A percentile compares a stretch with the other conserved stretches of the same genome.
Conservation (phyloP, 345 rosid species). For the Orychophragmus violaceus region DNA sequence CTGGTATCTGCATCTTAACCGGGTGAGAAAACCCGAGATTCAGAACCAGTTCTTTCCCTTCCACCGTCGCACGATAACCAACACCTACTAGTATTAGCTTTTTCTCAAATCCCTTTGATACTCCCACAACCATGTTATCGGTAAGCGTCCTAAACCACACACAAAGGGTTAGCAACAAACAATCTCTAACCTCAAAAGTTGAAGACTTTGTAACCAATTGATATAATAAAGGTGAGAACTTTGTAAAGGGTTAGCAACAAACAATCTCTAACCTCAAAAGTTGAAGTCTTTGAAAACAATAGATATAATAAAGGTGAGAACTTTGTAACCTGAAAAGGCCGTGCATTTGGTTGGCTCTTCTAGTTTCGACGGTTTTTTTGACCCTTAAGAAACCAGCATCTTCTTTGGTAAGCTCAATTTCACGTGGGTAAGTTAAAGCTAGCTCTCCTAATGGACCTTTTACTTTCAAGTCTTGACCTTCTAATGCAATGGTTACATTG, state of each 20-base stretch:
- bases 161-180: not conserved
- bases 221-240: not conserved
- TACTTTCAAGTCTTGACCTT: constrained; percentile 63
- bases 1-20: constrained; percentile 78
- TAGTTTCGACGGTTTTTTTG: constrained; percentile 61
- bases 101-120: constrained; percentile 96
- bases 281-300: not conserved
- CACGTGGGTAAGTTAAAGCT: constrained; percentile 65
- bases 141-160: constrained; percentile 69
- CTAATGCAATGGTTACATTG: constrained; percentile 63
- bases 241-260: not conserved
- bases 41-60: constrained; percentile 74
- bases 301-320: not conserved
- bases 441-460: constrained; percentile 94
- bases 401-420: constrained; percentile 59
- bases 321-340: constrained; percentile 84
- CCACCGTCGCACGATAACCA: constrained; percentile 78
- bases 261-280: not conserved
- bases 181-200: not conserved
- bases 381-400: constrained; percentile 64
- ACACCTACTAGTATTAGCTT: constrained; percentile 81
- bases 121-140: constrained; percentile 92
- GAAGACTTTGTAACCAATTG: not conserved
- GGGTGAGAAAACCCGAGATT: constrained; percentile 94
- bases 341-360: constrained; percentile 96